Evolutionary conservation across 2,329 filamentous ascomycete genomes (phyloP), one percentile per base, ranked within the genome.

Genomic region (Aschersonia sp.): DNA sequence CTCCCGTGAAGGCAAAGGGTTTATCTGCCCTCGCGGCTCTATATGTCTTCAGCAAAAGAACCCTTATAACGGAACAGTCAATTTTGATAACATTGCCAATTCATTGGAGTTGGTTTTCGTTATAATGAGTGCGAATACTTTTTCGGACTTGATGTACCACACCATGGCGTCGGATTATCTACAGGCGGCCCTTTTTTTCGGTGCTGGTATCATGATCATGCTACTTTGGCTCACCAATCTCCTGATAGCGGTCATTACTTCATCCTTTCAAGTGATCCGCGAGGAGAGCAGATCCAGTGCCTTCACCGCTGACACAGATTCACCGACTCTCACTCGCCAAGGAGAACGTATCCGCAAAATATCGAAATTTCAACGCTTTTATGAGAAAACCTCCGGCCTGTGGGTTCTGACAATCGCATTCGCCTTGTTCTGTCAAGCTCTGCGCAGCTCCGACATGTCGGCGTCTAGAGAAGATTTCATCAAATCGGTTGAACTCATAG

Each of bases 51-150:
- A 95, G 64, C 79, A 82, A 50, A 59, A 67, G 2, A 94, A 85
- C 57, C 92, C 92, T 0, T 87, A 78, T 62, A 87, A 86, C 56
- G 80, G 79, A 46, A 98, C 92, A 0, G 76, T 96, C 57, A 94
- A 83, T 62, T 98, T 97, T 59, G 92, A 98, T 68, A 90, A 97
- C 60, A 94, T 98, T 41, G 67, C 87, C 32, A 82, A 97, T 53
- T 96, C 89, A 0, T 68, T 97, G 46, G 88, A 98, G 66, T 71
- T 97, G 49, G 89, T 98, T 2, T 98, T 98, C 60, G 87, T 98
- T 46, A 83, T 98, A 60, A 98, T 98, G 87, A 95, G 87, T 57
- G 90, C 88, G 45, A 98, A 98, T 62, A 98, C 92, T 0, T 98
- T 94, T 64, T 85, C 87, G 1, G 87, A 97, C 63, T 69, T 97